These are phyloP conservation scores for Candolleomyces aberdarensis DNA, from an alignment of 768 basidiomycete species.

Conservation along the genomic window DNA sequence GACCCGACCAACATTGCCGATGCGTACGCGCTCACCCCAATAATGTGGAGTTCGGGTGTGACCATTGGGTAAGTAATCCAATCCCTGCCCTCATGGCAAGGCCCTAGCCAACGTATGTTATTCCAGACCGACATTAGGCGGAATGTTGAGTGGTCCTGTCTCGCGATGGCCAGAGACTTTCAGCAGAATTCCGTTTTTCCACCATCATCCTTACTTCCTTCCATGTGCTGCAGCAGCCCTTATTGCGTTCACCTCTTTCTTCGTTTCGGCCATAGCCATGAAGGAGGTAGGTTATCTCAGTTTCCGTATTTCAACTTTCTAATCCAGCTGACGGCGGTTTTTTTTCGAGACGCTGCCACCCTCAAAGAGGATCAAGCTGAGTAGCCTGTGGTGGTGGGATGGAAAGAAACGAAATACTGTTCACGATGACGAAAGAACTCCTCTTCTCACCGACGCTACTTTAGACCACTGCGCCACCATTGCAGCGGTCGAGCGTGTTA, in stretches of 20 bases:
- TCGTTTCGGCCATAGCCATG: slow-evolving; percentile 33
- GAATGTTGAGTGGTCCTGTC: slow-evolving; percentile 56
- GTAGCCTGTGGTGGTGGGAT: too few species aligned
- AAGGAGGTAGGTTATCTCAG: slow-evolving; percentile 35
- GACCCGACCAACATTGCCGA: slow-evolving; percentile 37
- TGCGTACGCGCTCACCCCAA: slow-evolving; percentile 30
- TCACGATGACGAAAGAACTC: neutral
- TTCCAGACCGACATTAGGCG: slow-evolving; percentile 68
- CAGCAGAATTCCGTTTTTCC: slow-evolving; percentile 38
- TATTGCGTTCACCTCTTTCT: slow-evolving; percentile 32
- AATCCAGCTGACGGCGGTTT: too few species aligned
- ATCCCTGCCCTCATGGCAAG: neutral
- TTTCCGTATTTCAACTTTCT: too few species aligned
- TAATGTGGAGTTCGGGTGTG: slow-evolving; percentile 32
- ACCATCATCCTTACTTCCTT: slow-evolving; percentile 43
- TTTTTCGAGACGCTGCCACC: too few species aligned
- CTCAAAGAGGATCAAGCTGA: too few species aligned
- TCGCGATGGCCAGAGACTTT: slow-evolving; percentile 58
- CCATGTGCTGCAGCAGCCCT: slow-evolving; percentile 40
- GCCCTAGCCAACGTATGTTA: neutral
- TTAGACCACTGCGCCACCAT: neutral
- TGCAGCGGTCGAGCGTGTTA: too few species aligned
- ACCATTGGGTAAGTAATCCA: slow-evolving; percentile 26
- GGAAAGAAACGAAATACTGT: neutral
- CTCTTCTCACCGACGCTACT: neutral